Percentiles rank a stretch among this genome's conserved stretches.
phyloP scores from a whole-genome alignment of 2,329 filamentous ascomycete species.

The Verticillium isaacii region DNA sequence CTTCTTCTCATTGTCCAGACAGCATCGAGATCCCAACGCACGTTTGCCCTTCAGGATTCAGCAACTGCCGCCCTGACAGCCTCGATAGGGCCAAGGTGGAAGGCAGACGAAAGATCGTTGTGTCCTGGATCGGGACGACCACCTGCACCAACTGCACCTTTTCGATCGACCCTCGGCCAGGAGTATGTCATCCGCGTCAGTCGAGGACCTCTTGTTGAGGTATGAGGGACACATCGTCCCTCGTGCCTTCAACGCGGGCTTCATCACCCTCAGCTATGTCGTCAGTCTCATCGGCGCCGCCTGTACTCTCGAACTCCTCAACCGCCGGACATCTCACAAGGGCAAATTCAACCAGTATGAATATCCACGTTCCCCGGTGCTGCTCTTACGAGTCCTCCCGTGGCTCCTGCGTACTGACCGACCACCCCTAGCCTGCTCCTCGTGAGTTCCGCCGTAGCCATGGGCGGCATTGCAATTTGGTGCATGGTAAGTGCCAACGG shows the following conservation, averaged over 20 bases:
- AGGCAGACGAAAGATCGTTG: not conserved
- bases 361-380: not conserved
- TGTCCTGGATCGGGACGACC: not conserved
- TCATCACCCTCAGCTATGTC: constrained; percentile 68
- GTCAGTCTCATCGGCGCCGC: constrained; percentile 74
- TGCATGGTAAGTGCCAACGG: constrained; percentile 49
- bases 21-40: not conserved
- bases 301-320: constrained; percentile 77
- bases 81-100: not conserved
- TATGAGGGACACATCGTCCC: constrained; percentile 43
- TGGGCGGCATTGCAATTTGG: constrained; percentile 73
- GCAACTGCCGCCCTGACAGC: not conserved
- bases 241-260: constrained; percentile 49
- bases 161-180: constrained; percentile 2
- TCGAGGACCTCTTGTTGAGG: constrained; percentile 26
- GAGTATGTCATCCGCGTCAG: constrained; percentile 1
- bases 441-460: constrained; percentile 59
- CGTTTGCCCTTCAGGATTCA: not conserved
- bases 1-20: not conserved
- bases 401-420: not conserved
- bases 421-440: constrained; percentile 50
- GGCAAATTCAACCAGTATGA: constrained; percentile 66
- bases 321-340: constrained; percentile 65
- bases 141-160: not conserved
- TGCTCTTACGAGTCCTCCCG: not conserved